Percentiles rank a stretch among this genome's conserved stretches.
phyloP scores from a whole-genome alignment of 257 asterid species.

The Nemophila menziesii region DNA sequence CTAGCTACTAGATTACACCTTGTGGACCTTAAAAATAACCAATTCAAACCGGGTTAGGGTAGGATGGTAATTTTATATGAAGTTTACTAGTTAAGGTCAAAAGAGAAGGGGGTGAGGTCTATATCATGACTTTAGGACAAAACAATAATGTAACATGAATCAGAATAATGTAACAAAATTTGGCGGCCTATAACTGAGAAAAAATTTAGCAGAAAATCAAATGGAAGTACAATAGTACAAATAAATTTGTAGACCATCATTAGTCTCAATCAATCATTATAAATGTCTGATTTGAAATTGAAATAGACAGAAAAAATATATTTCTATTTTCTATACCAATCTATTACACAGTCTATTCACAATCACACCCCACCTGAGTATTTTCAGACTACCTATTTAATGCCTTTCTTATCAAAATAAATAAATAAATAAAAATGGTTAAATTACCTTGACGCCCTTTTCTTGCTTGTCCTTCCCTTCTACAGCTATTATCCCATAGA shows the following conservation, averaged over 20 bases:
- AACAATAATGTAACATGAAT: conserved; percentile 1
- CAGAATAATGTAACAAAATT: conserved; percentile 13
- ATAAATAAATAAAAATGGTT: no score
- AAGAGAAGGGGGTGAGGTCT: conserved; percentile 1
- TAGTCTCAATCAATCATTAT: conserved; percentile 66
- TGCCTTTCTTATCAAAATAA: neutral
- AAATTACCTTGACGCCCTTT: conserved; percentile 98
- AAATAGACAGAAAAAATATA: conserved; percentile 7
- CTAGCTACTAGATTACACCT: conserved; percentile 23
- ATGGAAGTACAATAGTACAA: conserved; percentile 18
- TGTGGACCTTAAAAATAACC: conserved; percentile 9
- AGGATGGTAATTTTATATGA: no score
- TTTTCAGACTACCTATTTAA: neutral
- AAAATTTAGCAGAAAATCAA: conserved; percentile 12
- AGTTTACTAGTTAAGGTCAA: no score
- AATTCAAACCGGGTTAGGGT: no score
- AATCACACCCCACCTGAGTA: conserved; percentile 8
- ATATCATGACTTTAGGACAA: neutral
- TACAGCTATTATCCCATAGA: conserved; percentile 99
- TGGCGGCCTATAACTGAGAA: conserved; percentile 59
- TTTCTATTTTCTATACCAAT: no score
- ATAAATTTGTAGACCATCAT: conserved; percentile 22
- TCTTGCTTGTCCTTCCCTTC: conserved; percentile 97
- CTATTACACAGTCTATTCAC: neutral
- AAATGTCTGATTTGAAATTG: conserved; percentile 24